Base-by-base conservation (phyloP, 2,329 filamentous ascomycete species). In the Exophiala calicioides region DNA sequence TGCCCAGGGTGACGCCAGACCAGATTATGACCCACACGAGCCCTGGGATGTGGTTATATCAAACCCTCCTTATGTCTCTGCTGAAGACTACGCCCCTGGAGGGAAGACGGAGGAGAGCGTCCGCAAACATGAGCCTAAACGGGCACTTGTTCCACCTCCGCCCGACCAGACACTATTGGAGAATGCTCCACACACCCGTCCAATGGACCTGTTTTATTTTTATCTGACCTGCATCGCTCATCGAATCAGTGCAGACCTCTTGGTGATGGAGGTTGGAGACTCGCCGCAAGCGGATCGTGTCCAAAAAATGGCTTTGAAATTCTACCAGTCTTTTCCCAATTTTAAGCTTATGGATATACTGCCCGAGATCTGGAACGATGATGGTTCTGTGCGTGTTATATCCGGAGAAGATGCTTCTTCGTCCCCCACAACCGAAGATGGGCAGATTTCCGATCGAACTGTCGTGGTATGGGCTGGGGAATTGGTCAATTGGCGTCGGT, bases 51-150 rank as follows among this genome's bases (percentile, higher is more conserved):
- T 97, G 3, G 68, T 98, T 1, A 79, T 93, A 26, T 86, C 86
- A 1, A 98, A 98, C 61, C 93, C 93, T 12, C 93, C 93, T 0
- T 97, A 97, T 64, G 84, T 97, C 39, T 94, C 90, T 2, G 70
- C 74, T 0, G 56, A 63, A 3, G 79, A 78, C 5, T 90, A 87
- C 16, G 67, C 50, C 4, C 58, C 74, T 29, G 75, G 68, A 29
- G 79, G 80, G 13, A 90, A 85, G 1, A 73, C 77, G 1, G 49
- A 56, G 31, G 79, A 82, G 19, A 91, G 87, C 9, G 91, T 96
- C 21, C 80, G 89, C 12, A 81, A 81, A 34, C 89, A 82, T 63
- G 93, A 98, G 67, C 93, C 93, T 3, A 79, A 73, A 54, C 68
- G 87, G 9, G 93, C 93, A 0, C 74, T 97, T 10, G 87, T 97